Evolutionary conservation across 2,329 filamentous ascomycete genomes (phyloP).

Genomic region (Neonectria faginata): DNA sequence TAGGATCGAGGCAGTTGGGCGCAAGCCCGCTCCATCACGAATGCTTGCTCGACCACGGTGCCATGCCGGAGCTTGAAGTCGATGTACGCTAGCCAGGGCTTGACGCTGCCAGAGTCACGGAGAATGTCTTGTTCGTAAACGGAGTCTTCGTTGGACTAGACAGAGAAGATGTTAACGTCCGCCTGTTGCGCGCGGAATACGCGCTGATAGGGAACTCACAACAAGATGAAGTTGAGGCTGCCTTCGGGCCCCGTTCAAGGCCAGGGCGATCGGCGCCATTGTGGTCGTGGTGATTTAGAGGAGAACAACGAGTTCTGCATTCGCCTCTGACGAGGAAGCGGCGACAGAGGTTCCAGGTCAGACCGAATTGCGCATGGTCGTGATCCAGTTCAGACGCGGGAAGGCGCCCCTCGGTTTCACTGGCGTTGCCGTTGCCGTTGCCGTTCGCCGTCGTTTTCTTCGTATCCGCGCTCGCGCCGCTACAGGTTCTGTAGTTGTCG

Average conservation of each 20-base stretch:
- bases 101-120: constrained; percentile 85
- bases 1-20: constrained; percentile 91
- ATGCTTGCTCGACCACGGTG: constrained; percentile 84
- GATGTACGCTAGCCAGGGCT: constrained; percentile 95
- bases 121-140: constrained; percentile 97
- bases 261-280: constrained; percentile 42
- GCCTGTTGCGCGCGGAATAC: background rate
- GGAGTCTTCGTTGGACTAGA: constrained; percentile 84
- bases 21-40: constrained; percentile 90
- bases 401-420: constrained; percentile 14
- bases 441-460: constrained; percentile 4
- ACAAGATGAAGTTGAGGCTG: constrained; percentile 62
- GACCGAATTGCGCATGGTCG: constrained; percentile 41
- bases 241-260: constrained; percentile 54
- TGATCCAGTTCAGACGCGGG: constrained; percentile 23
- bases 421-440: constrained; percentile 14
- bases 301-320: constrained; percentile 14
- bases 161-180: constrained; percentile 45
- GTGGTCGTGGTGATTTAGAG: constrained; percentile 2
- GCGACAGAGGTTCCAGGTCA: constrained; percentile 30
- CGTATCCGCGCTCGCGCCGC: background rate
- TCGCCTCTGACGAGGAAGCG: constrained; percentile 26
- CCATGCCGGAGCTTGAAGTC: constrained; percentile 92
- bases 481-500: background rate
- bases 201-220: constrained; percentile 50